phyloP scores from a whole-genome alignment of 2,329 filamentous ascomycete species.

The Epichloe sibirici region DNA sequence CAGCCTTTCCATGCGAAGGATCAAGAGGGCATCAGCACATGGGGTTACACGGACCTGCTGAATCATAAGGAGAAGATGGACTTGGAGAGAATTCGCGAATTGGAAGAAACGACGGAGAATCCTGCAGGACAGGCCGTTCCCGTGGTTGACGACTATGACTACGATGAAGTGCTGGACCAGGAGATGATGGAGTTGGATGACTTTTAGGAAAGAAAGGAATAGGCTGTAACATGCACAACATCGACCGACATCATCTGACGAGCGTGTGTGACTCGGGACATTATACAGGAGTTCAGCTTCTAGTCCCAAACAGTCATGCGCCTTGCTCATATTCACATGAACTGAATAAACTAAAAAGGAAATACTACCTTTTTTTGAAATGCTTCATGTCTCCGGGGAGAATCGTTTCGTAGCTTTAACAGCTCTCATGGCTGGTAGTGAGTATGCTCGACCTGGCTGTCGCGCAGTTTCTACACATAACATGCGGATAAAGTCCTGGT shows the following conservation, averaged over 20 bases:
- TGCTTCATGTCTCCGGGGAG: constrained; percentile 6
- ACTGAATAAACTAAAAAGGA: too few species aligned
- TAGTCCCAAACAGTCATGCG: neutral
- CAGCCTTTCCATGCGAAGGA: constrained; percentile 74
- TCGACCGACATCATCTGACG: neutral
- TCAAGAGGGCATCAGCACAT: constrained; percentile 87
- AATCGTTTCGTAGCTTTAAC: constrained; percentile 37
- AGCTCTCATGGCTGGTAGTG: constrained; percentile 46
- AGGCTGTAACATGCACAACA: too few species aligned
- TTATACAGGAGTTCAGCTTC: neutral
- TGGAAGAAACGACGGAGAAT: constrained; percentile 32
- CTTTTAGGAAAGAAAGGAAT: constrained; percentile 12
- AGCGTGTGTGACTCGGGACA: neutral
- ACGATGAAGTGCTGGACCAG: constrained; percentile 39
- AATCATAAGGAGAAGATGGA: constrained; percentile 66
- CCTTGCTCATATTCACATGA: neutral
- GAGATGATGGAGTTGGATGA: constrained; percentile 42
- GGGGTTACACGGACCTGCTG: constrained; percentile 70
- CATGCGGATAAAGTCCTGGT: constrained; percentile 79
- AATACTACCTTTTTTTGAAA: too few species aligned
- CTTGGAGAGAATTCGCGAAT: constrained; percentile 51
- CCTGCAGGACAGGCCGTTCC: constrained; percentile 9
- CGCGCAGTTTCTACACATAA: constrained; percentile 80
- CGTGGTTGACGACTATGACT: constrained; percentile 32
- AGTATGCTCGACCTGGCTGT: constrained; percentile 50